Percentiles rank a stretch among this genome's conserved stretches.
phyloP scores from a whole-genome alignment of 805 yeast genomes.

The Candida montana region DNA sequence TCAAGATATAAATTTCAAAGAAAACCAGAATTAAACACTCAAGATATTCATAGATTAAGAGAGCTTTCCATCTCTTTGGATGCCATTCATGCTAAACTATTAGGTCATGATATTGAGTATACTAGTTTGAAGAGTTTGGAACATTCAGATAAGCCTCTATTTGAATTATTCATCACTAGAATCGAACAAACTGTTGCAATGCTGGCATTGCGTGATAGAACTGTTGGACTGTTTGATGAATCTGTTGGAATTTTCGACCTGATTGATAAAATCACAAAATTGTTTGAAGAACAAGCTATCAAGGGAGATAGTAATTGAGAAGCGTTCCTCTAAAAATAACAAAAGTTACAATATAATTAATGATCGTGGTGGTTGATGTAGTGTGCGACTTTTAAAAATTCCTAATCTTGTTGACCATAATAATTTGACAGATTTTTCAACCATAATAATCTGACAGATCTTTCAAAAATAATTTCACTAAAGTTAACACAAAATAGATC shows the following conservation, averaged over 20 bases:
- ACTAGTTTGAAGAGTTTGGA: slow-evolving; percentile 33
- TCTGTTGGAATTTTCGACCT: slow-evolving; percentile 17
- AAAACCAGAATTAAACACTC: slow-evolving; percentile 29
- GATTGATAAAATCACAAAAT: slow-evolving; percentile 13
- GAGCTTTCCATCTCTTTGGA: slow-evolving; percentile 54
- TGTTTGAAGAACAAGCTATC: not conserved
- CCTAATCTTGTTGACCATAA: too few relatives aligned
- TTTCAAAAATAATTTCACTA: too few relatives aligned
- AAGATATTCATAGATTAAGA: slow-evolving; percentile 47
- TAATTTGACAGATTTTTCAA: not conserved
- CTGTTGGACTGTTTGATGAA: slow-evolving; percentile 21
- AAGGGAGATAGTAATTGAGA: too few relatives aligned
- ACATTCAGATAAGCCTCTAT: slow-evolving; percentile 37
- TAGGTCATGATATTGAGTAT: slow-evolving; percentile 33
- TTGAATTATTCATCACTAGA: slow-evolving; percentile 65
- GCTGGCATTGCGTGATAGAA: slow-evolving; percentile 37
- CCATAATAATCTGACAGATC: too few relatives aligned
- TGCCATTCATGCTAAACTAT: slow-evolving; percentile 44
- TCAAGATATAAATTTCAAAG: slow-evolving; percentile 49
- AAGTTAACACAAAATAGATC: too few relatives aligned
- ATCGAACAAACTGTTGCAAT: slow-evolving; percentile 54
- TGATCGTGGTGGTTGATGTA: too few relatives aligned
- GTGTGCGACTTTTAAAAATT: too few relatives aligned
- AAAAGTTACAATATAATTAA: not conserved
- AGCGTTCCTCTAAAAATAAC: too few relatives aligned